A percentile compares a stretch with the other conserved stretches of the same genome.
phyloP scores from a whole-genome alignment of 73 alveolate species.

The Tetrahymena borealis region DNA sequence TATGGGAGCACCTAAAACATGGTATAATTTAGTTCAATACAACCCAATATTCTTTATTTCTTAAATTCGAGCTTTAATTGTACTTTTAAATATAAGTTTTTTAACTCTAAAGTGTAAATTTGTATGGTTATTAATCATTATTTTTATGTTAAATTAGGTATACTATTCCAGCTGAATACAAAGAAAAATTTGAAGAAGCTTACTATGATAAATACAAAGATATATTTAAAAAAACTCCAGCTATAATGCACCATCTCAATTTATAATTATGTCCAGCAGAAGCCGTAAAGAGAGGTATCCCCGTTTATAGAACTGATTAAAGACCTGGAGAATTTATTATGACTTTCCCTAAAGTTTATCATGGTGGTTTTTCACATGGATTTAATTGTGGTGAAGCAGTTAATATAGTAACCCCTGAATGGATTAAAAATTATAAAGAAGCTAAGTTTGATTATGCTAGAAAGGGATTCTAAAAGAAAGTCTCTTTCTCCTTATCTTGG shows the following conservation, averaged over 20 bases:
- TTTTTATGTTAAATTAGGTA: constrained; percentile 14
- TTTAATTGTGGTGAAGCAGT: constrained; percentile 75
- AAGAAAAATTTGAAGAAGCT: constrained; percentile 55
- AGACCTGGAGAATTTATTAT: constrained; percentile 71
- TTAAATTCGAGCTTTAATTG: background rate
- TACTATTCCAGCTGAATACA: constrained; percentile 64
- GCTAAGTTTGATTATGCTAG: constrained; percentile 22
- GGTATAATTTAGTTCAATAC: constrained; percentile 44
- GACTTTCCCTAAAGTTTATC: constrained; percentile 70
- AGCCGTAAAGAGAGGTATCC: constrained; percentile 40
- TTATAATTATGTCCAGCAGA: constrained; percentile 66
- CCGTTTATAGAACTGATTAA: constrained; percentile 59
- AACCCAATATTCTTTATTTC: too few relatives aligned
- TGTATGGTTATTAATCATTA: background rate
- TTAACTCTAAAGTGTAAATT: too few relatives aligned
- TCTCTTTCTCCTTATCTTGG: background rate
- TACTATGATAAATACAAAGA: constrained; percentile 44
- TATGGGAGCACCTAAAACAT: constrained; percentile 70
- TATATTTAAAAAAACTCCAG: constrained; percentile 59
- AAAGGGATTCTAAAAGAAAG: constrained; percentile 28
- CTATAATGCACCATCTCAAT: constrained; percentile 51
- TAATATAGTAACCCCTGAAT: constrained; percentile 56
- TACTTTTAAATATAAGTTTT: too few relatives aligned
- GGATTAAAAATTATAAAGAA: constrained; percentile 49
- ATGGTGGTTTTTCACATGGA: constrained; percentile 75